Base-by-base conservation (phyloP, 495 filamentous ascomycete genomes). In the Neurospora discreta region DNA sequence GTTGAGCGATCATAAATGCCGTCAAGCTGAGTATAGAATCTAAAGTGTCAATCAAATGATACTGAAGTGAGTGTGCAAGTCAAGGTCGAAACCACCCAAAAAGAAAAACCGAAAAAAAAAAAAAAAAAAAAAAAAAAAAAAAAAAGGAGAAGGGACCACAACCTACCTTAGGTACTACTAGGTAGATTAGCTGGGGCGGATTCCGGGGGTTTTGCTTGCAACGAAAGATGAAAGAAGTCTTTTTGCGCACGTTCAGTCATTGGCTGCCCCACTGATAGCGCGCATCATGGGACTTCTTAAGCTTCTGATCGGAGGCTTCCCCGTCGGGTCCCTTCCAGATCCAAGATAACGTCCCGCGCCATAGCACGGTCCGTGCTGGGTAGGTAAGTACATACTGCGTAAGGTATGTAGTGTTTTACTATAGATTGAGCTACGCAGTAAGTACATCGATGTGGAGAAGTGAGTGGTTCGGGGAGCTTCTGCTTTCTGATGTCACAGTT, bases 201-300 rank as follows among this genome's bases (percentile, higher is more conserved):
- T 70, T 30, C 23, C 69, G 30, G 69, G 23, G 39, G 1, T 3
- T 3, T 58, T 36, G 40, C 69, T 70, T 70, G 68, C 3, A 58
- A 36, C 46, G 60, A 60, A 68, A 38, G 38, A 38, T 5, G 43
- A 46, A 70, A 39, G 38, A 73, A 68, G 38, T 71, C 68, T 73
- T 33, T 65, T 36, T 71, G 72, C 44, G n/a, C 23, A 33, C 39
- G 39, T 43, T 43, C 69, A 43, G 44, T 58, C 38, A 73, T 73
- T 73, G 72, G 72, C 52, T 67, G 68, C 72, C 60, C 72, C 72
- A 70, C 46, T 36, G 52, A 33, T 33, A 65, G 52, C 52, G 26
- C 26, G 15, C 26, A 33, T n/a, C n/a, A n/a, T n/a, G n/a, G n/a
- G n/a, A n/a, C n/a, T n/a, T n/a, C n/a, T n/a, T n/a, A n/a, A n/a